phyloP scores from a whole-genome alignment of 1,284 basidiomycete genomes.

The Malassezia obtusa region DNA sequence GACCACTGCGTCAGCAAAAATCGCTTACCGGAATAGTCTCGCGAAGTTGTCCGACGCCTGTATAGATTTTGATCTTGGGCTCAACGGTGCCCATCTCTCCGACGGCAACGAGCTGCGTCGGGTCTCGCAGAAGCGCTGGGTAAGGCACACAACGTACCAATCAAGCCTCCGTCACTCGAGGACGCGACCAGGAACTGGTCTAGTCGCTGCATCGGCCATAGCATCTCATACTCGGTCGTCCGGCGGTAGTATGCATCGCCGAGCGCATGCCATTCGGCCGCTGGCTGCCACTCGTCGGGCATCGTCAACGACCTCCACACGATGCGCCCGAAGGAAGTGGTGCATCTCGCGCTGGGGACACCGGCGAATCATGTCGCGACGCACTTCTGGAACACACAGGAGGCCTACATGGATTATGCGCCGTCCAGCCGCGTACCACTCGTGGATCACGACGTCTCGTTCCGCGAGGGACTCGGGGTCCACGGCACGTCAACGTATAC shows the following conservation, averaged over 20 bases:
- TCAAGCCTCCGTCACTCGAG: conserved; percentile 74
- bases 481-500: conserved; percentile 33
- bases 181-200: conserved; percentile 70
- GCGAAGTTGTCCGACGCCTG: conserved; percentile 50
- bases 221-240: conserved; percentile 71
- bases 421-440: conserved; percentile 16
- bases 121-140: conserved; percentile 76
- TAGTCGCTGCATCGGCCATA: conserved; percentile 69
- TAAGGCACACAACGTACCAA: conserved; percentile 56
- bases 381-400: conserved; percentile 44
- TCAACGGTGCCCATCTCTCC: conserved; percentile 61
- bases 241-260: conserved; percentile 52
- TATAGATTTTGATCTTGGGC: conserved; percentile 55
- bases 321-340: conserved; percentile 28
- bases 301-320: conserved; percentile 3
- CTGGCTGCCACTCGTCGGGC: conserved; percentile 6
- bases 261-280: conserved; percentile 35
- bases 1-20: conserved; percentile 56
- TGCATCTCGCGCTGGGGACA: conserved; percentile 40
- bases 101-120: conserved; percentile 66
- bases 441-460: conserved; percentile 39
- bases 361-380: conserved; percentile 40
- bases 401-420: conserved; percentile 31
- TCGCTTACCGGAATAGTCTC: conserved; percentile 50
- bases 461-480: conserved; percentile 29